Conservation (phyloP, 768 basidiomycete species). For the Rhodocollybia butyracea region DNA sequence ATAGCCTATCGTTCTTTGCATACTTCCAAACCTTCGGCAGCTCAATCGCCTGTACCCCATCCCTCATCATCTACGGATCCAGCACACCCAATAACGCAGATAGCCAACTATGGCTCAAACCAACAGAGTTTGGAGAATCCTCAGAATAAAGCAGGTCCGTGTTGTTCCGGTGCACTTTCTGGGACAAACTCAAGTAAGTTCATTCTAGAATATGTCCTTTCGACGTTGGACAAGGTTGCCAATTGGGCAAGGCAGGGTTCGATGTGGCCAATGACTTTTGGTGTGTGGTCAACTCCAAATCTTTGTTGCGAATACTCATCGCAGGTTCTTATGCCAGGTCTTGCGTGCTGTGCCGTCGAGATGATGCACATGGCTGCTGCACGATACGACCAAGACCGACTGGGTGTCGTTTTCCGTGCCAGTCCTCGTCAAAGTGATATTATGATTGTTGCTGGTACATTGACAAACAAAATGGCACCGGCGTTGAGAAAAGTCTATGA, state of each 20-base stretch:
- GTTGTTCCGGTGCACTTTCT: not conserved
- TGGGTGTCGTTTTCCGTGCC: conserved; percentile 98
- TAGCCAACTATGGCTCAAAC: conserved; percentile 79
- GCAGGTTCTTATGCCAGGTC: conserved; percentile 47
- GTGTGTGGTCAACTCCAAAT: no score
- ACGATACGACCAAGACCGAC: conserved; percentile 95
- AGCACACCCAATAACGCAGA: conserved; percentile 57
- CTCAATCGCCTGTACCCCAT: conserved; percentile 32
- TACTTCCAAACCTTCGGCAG: conserved; percentile 41
- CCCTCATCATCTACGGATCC: conserved; percentile 40
- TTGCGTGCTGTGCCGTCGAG: conserved; percentile 99
- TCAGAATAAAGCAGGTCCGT: conserved; percentile 81
- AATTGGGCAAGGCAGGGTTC: conserved; percentile 98
- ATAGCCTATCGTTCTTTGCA: conserved; percentile 56
- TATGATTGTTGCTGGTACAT: conserved; percentile 98
- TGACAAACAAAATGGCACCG: conserved; percentile 99
- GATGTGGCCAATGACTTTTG: conserved; percentile 99
- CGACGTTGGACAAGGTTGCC: conserved; percentile 92
- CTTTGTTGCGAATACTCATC: not conserved
- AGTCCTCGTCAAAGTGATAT: conserved; percentile 96
- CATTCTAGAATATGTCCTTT: conserved; percentile 87
- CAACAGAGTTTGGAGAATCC: conserved; percentile 87
- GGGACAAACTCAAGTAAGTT: not conserved
- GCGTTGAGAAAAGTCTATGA: conserved; percentile 95
- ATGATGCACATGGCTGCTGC: conserved; percentile 99